phyloP scores from a whole-genome alignment of 2,329 filamentous ascomycete genomes.

The Colletotrichum coccodes region DNA sequence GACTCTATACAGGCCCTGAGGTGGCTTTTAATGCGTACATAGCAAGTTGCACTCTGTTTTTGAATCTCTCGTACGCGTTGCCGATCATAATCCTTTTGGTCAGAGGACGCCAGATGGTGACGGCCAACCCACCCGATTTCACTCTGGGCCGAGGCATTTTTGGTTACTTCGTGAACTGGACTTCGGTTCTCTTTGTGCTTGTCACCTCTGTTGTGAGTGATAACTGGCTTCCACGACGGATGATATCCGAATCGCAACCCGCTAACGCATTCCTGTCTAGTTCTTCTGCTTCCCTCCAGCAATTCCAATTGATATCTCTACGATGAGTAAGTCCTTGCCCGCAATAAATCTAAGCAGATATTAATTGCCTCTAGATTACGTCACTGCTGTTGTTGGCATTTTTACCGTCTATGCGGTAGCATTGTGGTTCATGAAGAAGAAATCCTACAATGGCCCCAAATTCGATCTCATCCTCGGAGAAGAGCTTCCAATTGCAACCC shows the following conservation, averaged over 20 bases:
- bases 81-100: conserved; percentile 51
- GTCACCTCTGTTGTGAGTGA: conserved; percentile 15
- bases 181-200: conserved; percentile 11
- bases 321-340: conserved; percentile 15
- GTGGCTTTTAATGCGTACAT: conserved; percentile 59
- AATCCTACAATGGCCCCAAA: conserved; percentile 11
- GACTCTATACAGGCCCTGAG: conserved; percentile 39
- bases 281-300: conserved; percentile 27
- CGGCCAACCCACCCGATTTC: conserved; percentile 2
- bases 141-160: conserved; percentile 1
- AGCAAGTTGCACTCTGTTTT: conserved; percentile 55
- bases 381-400: conserved; percentile 9
- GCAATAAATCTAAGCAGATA: rapidly evolving
- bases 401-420: conserved; percentile 3
- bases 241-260: no score
- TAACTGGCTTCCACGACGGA: not conserved
- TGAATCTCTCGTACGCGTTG: conserved; percentile 56
- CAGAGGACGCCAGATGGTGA: conserved; percentile 45
- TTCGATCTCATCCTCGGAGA: conserved; percentile 21
- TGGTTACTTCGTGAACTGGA: conserved; percentile 11
- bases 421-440: conserved; percentile 4
- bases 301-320: conserved; percentile 12
- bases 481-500: not conserved
- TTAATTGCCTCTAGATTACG: conserved; percentile 9
- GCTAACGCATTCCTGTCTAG: not conserved